Base-by-base conservation (phyloP, 306 rosid species). In the Dalbergia oliveri region DNA sequence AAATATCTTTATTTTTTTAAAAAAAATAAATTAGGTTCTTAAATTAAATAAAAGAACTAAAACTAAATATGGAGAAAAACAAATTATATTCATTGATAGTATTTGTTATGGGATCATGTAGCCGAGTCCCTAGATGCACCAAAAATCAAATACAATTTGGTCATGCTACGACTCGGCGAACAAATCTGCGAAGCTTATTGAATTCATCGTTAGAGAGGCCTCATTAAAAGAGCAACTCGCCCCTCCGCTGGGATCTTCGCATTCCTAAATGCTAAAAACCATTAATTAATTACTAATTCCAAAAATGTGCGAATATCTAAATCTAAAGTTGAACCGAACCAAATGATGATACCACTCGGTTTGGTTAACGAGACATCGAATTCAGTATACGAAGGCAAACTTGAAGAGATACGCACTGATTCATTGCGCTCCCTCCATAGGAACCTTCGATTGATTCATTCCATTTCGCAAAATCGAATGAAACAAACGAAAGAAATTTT, bases 191-290 rank as follows among this genome's bases (percentile, higher is more conserved):
- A 94, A 94, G 94, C 88, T 6, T 47, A 72, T 31, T 37, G 2
- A 65, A 39, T 66, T 7, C 0, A 63, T 73, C 4, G 97, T 94
- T 94, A 91, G 98, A 87, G 91, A 65, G 88, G 91, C 84, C 97
- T 94, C 98, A 84, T 53, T 35, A 34, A 15, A 61, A 79, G 94
- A 88, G 92, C 74, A 50, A 11, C 12, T 59, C 44, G 16, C 90
- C 93, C 33, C 97, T 79, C 97, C 85, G 97, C 97, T 93, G 97
- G 97, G 97, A 90, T 85, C 97, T 93, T 93, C 97, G 85, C 86
- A 13, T 73, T 31, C 0, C 3, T 14, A 72, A 49, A 51, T 3
- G 19, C 33, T 12, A 53, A 26, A 4, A 15, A 14, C 14, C 4
- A 15, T 51, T 18, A 19, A 45, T 13, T 9, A 68, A 56, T 5